phyloP scores from a whole-genome alignment of 2,329 filamentous ascomycete genomes.

The Rhexocercosporidium sp. region DNA sequence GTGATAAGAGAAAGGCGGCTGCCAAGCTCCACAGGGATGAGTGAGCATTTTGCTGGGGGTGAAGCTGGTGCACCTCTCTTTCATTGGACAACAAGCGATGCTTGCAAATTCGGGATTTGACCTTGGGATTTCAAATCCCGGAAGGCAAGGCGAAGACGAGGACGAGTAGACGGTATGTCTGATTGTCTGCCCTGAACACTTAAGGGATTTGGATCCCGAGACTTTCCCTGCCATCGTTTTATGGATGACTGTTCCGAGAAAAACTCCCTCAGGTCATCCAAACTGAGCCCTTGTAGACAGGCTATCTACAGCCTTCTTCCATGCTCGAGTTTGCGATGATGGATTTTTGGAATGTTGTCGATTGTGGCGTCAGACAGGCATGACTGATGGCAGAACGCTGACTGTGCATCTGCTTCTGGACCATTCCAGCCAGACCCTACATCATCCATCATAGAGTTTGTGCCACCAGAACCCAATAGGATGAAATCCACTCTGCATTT shows the following conservation, averaged over 20 bases:
- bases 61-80: not conserved
- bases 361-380: not conserved
- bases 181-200: too few species aligned
- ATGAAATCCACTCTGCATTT: not conserved
- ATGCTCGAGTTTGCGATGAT: not conserved
- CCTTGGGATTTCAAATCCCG: not conserved
- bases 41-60: not conserved
- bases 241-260: not conserved
- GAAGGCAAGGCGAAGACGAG: too few species aligned
- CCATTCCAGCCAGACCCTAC: not conserved
- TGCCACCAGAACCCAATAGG: not conserved
- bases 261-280: not conserved
- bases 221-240: conserved; percentile 1
- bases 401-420: conserved; percentile 14
- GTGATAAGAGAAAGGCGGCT: conserved; percentile 16
- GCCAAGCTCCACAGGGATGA: conserved; percentile 3
- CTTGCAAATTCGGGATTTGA: conserved; percentile 5
- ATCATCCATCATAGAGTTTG: not conserved
- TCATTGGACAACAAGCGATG: not conserved
- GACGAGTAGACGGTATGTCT: not conserved
- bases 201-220: not conserved
- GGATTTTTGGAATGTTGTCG: not conserved
- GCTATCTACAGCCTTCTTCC: not conserved
- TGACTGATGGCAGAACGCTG: not conserved
- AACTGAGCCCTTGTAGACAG: not conserved